Base-by-base conservation (phyloP, 2,329 filamentous ascomycete genomes). In the Pyrenochaeta sp. region DNA sequence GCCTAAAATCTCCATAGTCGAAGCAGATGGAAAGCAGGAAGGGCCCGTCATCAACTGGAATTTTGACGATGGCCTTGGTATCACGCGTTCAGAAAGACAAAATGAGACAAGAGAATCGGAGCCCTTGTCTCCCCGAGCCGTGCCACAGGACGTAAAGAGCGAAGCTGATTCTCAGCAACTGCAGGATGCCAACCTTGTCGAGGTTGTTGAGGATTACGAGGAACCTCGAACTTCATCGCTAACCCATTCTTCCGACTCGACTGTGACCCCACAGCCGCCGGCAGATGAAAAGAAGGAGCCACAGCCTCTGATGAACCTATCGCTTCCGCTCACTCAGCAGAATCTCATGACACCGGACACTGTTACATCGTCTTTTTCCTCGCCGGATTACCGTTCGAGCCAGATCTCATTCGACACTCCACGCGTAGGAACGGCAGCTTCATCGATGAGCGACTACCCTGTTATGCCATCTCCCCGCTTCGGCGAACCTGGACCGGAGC, bases 391-490 rank as follows among this genome's bases (percentile, higher is more conserved):
- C 51, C 64, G 67, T 84, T 88, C 54, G 81, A 87, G 52, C 79
- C 90, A 79, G 74, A 87, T 86, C 3, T 81, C 79, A 0, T 87
- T 90, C 49, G 90, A 93, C 58, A 85, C 85, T 1, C 87, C 90
- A 47, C 84, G 88, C 17, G 84, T 92, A 23, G 90, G 89, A 5
- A 92, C 90, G 1, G 87, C 90, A 2, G 86, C 89, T 5, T 93
- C 90, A 1, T 92, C 90, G 0, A 80, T 89, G 37, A 84, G 85
- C 0, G 90, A 92, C 57, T 89, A 89, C 60, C 88, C 86, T 51
- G 85, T 82, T 32, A 88, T 90, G 69, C 87, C 87, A 52, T 91
- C 89, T 2, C 78, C 90, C 29, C 80, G 90, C 5, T 84, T 91
- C 74, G 89, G 89, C 47, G 90, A 92, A 60, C 89, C 88, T 17